Percentiles rank a stretch among this genome's conserved stretches.
Evolutionary conservation across 2,329 filamentous ascomycete species (phyloP).

Genomic region (Apiospora sp.): DNA sequence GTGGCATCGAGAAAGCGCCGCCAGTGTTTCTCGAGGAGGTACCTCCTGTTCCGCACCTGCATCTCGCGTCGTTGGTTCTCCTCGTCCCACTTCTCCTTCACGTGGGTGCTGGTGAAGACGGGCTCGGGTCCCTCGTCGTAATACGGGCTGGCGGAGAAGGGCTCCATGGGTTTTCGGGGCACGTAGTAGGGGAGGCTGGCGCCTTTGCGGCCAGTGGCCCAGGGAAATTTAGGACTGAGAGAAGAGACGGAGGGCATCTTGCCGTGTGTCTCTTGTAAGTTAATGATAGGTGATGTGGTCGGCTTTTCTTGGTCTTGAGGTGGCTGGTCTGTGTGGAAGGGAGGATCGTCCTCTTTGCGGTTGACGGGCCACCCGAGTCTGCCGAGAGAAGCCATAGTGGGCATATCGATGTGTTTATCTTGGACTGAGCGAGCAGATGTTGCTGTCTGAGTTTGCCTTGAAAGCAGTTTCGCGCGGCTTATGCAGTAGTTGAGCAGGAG

Average conservation of each 20-base stretch:
- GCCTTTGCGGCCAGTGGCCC: not conserved
- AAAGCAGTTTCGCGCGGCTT: not conserved
- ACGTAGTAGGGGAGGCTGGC: not conserved
- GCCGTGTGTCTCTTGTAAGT: too few relatives aligned
- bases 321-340: not conserved
- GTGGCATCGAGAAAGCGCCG: not conserved
- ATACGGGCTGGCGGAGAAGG: not conserved
- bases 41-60: too few relatives aligned
- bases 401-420: not conserved
- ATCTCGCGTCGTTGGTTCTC: not conserved
- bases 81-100: not conserved
- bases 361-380: not conserved
- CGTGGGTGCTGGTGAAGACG: not conserved
- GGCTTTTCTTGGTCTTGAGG: too few relatives aligned
- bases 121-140: not conserved
- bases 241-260: too few relatives aligned
- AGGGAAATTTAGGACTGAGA: too few relatives aligned
- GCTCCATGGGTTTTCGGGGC: not conserved
- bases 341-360: not conserved
- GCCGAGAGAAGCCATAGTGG: not conserved
- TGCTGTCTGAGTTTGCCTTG: not conserved
- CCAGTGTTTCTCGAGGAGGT: too few relatives aligned
- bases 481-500: not conserved
- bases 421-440: not conserved
- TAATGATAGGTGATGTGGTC: too few relatives aligned